Percentiles rank a stretch among this genome's conserved stretches.
phyloP scores from a whole-genome alignment of 352 stramenopile species.

The Thalassiosira ordinaria region DNA sequence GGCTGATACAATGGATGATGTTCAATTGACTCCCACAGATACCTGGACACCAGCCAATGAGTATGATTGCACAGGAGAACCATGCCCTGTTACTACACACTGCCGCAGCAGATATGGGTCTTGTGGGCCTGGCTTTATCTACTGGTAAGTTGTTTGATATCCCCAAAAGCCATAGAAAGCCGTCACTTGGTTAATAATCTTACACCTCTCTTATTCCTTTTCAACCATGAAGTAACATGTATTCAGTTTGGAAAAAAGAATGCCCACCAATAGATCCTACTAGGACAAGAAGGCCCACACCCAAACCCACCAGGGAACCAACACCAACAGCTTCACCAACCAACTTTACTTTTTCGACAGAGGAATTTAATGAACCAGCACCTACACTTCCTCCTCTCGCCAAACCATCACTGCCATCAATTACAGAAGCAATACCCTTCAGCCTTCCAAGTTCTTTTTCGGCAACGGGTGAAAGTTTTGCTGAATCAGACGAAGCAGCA shows the following conservation, averaged over 20 bases:
- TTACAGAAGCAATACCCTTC: constrained; percentile 41
- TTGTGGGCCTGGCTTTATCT: constrained; percentile 63
- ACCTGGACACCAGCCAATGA: constrained; percentile 37
- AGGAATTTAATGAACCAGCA: not conserved
- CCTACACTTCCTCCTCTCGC: constrained; percentile 40
- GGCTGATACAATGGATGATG: too few species aligned
- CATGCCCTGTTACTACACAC: constrained; percentile 53
- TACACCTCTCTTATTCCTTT: too few species aligned
- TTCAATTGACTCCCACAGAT: too few species aligned
- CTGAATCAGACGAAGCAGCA: constrained; percentile 32
- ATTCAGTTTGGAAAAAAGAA: constrained; percentile 48
- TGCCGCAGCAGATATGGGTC: constrained; percentile 58
- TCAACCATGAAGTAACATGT: constrained; percentile 25
- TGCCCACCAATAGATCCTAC: constrained; percentile 42
- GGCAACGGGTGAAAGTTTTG: constrained; percentile 4
- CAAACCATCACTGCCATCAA: constrained; percentile 39
- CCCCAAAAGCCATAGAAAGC: too few species aligned
- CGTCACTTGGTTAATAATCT: too few species aligned
- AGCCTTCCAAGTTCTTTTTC: constrained; percentile 22
- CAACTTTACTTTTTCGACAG: constrained; percentile 6
- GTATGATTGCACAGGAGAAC: constrained; percentile 46
- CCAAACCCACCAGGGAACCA: constrained; percentile 27
- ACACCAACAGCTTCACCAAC: not conserved
- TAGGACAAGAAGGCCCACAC: constrained; percentile 32
- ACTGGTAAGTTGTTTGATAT: constrained; percentile 35